A percentile compares a stretch with the other conserved stretches of the same genome.
phyloP scores from a whole-genome alignment of 768 basidiomycete genomes.

The Tricholomella constricta region DNA sequence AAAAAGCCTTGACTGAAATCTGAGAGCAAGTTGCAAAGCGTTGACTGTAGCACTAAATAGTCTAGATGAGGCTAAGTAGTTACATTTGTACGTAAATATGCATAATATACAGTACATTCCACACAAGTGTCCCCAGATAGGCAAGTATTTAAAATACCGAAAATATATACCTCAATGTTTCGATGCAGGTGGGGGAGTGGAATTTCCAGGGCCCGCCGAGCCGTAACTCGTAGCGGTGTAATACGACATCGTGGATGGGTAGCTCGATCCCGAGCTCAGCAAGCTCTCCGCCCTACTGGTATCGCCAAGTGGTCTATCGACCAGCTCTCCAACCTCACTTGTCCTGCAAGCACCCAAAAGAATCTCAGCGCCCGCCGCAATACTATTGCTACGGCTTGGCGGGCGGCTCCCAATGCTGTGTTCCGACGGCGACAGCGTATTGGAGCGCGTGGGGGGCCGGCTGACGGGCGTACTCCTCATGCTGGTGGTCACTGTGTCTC shows the following conservation, averaged over 20 bases:
- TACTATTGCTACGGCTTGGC: slow-evolving; percentile 40
- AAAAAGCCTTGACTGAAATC: no score
- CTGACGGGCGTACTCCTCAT: slow-evolving; percentile 27
- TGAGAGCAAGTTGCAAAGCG: no score
- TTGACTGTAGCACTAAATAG: no score
- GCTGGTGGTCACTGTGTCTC: slow-evolving; percentile 20
- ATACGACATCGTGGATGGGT: slow-evolving; percentile 23
- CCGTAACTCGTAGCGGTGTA: slow-evolving; percentile 23
- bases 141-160: neutral
- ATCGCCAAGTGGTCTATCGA: slow-evolving; percentile 21
- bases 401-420: slow-evolving; percentile 29
- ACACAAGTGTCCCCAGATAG: neutral
- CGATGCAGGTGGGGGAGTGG: neutral
- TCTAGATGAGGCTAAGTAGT: no score
- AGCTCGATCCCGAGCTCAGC: slow-evolving; percentile 14
- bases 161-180: neutral
- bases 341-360: slow-evolving; percentile 23
- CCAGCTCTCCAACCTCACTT: slow-evolving; percentile 38
- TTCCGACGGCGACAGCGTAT: slow-evolving; percentile 33
- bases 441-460: slow-evolving; percentile 42
- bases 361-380: slow-evolving; percentile 31
- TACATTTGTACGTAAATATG: slow-evolving; percentile 9
- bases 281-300: slow-evolving; percentile 3
- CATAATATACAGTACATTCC: slow-evolving; percentile 11
- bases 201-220: neutral